A percentile compares a stretch with the other conserved stretches of the same genome.
phyloP scores from a whole-genome alignment of 495 filamentous ascomycete species.

The Coniosporium apollinis region DNA sequence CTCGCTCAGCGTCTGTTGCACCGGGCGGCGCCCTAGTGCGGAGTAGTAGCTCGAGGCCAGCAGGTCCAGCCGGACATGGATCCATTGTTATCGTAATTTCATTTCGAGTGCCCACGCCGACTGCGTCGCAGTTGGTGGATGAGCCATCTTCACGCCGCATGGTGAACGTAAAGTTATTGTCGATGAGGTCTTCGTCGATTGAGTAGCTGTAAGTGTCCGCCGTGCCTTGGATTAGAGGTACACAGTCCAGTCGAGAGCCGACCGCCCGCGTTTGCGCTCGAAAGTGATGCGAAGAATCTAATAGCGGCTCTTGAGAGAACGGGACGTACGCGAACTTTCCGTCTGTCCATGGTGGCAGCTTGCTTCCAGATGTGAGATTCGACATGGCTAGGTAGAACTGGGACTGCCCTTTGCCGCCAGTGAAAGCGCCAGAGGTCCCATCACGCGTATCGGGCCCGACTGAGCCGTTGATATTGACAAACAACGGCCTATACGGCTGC shows the following conservation, averaged over 20 bases:
- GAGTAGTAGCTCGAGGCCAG: too few species aligned
- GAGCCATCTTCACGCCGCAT: too few species aligned
- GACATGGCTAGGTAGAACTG: slow-evolving; percentile 19
- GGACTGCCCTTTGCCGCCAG: slow-evolving; percentile 4
- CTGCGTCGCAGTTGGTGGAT: too few species aligned
- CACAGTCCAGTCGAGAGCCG: not conserved
- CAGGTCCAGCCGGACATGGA: not conserved
- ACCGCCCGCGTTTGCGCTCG: not conserved
- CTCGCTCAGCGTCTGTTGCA: not conserved
- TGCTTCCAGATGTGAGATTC: slow-evolving; percentile 17
- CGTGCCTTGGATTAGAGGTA: not conserved
- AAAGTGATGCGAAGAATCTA: not conserved
- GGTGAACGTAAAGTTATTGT: too few species aligned
- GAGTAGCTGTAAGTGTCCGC: too few species aligned
- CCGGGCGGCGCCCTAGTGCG: too few species aligned
- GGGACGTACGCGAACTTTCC: slow-evolving; percentile 20
- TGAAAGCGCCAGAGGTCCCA: not conserved
- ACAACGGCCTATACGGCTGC: not conserved
- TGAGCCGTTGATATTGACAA: slow-evolving; percentile 6
- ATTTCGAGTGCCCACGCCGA: too few species aligned
- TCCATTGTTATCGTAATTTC: not conserved
- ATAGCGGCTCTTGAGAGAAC: slow-evolving; percentile 6
- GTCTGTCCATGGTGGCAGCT: slow-evolving; percentile 24
- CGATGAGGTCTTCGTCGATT: too few species aligned
- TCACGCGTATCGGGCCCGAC: slow-evolving; percentile 2